These are phyloP conservation scores for Botrytis sinoallii DNA, from an alignment of 2,329 filamentous ascomycete genomes.

Conservation along the genomic window DNA sequence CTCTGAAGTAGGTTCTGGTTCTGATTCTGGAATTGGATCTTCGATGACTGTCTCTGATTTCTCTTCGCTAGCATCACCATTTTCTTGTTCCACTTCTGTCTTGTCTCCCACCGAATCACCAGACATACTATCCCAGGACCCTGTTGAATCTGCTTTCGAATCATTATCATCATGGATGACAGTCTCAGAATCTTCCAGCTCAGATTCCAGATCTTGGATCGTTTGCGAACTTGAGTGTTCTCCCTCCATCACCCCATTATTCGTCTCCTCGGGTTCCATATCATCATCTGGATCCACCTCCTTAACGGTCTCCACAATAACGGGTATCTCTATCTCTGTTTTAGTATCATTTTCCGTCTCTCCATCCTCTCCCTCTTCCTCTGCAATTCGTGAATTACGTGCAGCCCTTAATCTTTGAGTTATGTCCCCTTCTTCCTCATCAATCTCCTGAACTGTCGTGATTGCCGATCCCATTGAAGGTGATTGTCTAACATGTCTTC, in stretches of 20 bases:
- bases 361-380: constrained; percentile 9
- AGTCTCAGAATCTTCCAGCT: constrained; percentile 3
- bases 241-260: neutral
- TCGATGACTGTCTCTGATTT: neutral
- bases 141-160: constrained; percentile 14
- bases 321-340: constrained; percentile 34
- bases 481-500: constrained; percentile 76
- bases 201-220: neutral
- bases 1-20: neutral
- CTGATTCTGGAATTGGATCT: neutral
- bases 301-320: constrained; percentile 36
- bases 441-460: constrained; percentile 76
- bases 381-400: constrained; percentile 43
- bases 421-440: constrained; percentile 66
- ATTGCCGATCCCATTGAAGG: constrained; percentile 77
- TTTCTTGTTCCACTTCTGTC: neutral
- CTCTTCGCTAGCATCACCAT: constrained; percentile 3
- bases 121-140: constrained; percentile 19
- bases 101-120: constrained; percentile 14
- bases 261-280: constrained; percentile 5
- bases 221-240: constrained; percentile 1
- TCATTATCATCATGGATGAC: constrained; percentile 4
- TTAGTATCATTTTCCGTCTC: constrained; percentile 14
- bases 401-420: constrained; percentile 47
- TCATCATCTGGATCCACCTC: constrained; percentile 31